Percentiles rank a stretch among this genome's conserved stretches.
phyloP scores from a whole-genome alignment of 2,329 filamentous ascomycete genomes.

The Dactylonectria estremocensis region DNA sequence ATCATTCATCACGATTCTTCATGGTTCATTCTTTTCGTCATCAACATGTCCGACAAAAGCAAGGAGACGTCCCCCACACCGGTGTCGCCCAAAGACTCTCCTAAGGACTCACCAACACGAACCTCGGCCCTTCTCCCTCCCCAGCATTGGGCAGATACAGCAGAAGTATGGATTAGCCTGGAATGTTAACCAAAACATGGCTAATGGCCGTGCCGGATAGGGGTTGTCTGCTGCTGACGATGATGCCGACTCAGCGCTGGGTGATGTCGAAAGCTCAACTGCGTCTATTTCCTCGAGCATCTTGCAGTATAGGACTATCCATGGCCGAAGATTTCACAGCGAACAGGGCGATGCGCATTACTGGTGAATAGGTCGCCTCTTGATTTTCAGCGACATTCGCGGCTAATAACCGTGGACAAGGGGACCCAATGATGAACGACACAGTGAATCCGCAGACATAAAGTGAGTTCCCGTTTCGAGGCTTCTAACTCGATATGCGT shows the following conservation, averaged over 20 bases:
- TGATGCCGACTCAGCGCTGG: constrained; percentile 7
- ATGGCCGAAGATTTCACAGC: constrained; percentile 4
- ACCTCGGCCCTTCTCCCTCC: not conserved
- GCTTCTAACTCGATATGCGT: not conserved
- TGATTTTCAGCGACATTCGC: not conserved
- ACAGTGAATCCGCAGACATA: constrained; percentile 40
- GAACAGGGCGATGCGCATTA: constrained; percentile 5
- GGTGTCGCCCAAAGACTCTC: not conserved
- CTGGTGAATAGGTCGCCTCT: not conserved
- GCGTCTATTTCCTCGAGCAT: constrained; percentile 4
- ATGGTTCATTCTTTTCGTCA: not conserved
- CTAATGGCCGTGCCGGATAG: not conserved
- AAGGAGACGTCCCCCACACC: not conserved
- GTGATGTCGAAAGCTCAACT: not conserved
- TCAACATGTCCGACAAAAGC: not conserved
- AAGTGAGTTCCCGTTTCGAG: constrained; percentile 13
- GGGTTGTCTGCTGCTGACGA: not conserved
- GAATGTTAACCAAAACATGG: not conserved
- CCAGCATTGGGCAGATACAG: not conserved
- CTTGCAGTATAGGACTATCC: constrained; percentile 9
- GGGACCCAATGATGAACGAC: constrained; percentile 38
- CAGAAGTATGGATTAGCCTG: not conserved
- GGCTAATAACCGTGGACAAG: constrained; percentile 7
- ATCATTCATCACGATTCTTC: not conserved
- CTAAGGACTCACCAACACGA: not conserved